These are phyloP conservation scores for Leccinum barrowsii DNA, from an alignment of 768 basidiomycete species.

Conservation along the genomic window DNA sequence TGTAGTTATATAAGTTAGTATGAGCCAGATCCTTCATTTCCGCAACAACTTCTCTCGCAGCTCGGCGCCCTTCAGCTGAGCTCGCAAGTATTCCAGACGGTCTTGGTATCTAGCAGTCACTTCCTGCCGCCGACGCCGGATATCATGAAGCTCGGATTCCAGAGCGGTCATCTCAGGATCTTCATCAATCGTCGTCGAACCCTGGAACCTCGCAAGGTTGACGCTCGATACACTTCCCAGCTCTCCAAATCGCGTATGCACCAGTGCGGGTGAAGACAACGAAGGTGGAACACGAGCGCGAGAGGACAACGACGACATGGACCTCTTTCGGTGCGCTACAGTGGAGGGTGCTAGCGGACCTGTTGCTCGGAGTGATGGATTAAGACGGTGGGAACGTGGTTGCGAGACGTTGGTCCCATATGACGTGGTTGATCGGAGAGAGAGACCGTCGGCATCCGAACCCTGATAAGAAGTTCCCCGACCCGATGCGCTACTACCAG, in stretches of 20 bases:
- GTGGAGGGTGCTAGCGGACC: slow-evolving; percentile 26
- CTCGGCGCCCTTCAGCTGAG: slow-evolving; percentile 80
- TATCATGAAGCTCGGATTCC: slow-evolving; percentile 65
- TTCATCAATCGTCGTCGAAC: slow-evolving; percentile 27
- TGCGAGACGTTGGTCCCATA: slow-evolving; percentile 46
- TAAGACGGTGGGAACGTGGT: slow-evolving; percentile 43
- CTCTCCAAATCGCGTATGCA: slow-evolving; percentile 29
- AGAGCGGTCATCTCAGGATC: slow-evolving; percentile 36
- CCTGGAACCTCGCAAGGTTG: slow-evolving; percentile 48
- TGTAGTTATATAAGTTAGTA: neutral
- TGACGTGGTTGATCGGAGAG: slow-evolving; percentile 53
- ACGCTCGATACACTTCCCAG: slow-evolving; percentile 41
- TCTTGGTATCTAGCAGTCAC: slow-evolving; percentile 70
- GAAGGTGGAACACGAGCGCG: slow-evolving; percentile 39
- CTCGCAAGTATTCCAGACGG: slow-evolving; percentile 75
- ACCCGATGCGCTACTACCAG: slow-evolving; percentile 26
- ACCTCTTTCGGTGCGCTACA: slow-evolving; percentile 51
- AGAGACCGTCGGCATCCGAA: slow-evolving; percentile 47
- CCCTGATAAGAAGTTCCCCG: slow-evolving; percentile 29
- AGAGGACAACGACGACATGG: slow-evolving; percentile 58
- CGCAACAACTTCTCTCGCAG: slow-evolving; percentile 77
- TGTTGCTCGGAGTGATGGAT: slow-evolving; percentile 34
- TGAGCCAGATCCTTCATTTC: slow-evolving; percentile 36
- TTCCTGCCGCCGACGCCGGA: slow-evolving; percentile 65
- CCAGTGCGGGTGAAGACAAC: slow-evolving; percentile 27